Evolutionary conservation across 2,329 filamentous ascomycete species (phyloP), one percentile per base, ranked within the genome.

Genomic region (Aschersonia sp.): DNA sequence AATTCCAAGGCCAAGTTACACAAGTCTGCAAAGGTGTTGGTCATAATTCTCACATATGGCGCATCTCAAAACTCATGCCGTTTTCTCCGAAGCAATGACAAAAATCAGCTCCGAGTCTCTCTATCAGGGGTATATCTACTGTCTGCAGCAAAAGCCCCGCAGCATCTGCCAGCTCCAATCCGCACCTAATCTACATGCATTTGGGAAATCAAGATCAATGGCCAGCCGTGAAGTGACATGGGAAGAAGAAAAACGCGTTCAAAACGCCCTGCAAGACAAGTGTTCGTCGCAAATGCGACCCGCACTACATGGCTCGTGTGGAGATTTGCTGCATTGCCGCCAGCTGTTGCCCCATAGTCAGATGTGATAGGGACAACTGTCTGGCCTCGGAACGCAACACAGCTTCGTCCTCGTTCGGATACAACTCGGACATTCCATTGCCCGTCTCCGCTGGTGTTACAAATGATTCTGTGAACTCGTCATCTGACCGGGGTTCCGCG

Each of bases 351-450:
- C 51, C 65, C 54, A 75, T 63, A 1, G 77, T 81, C 54, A 81
- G 60, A 57, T 78, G 76, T 50, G 76, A 77, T 9, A 83, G 67
- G 31, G 76, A 85, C 56, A 87, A 69, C 42, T 78, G 82, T 53
- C 76, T 75, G 29, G 76, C 77, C 1, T 79, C 77, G 58, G 68
- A 76, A 52, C 74, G 73, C 46, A 64, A 61, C 43, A 60, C 63
- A 22, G 61, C 55, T 8, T 63, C 61, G 45, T 66, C 63, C 22
- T 64, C 64, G 30, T 68, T 69, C 1, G 65, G 66, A 50, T 67
- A 69, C 4, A 56, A 66, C 4, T 66, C 66, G 46, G 66, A 68
- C 30, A 53, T 64, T 32, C 62, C 60, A 6, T 59, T 55, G 47
- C 73, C 72, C 22, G 14, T 46, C 55, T 78, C 74, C 8, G 60